Base-by-base conservation (phyloP, 768 basidiomycete species). In the Sutorius australiensis region DNA sequence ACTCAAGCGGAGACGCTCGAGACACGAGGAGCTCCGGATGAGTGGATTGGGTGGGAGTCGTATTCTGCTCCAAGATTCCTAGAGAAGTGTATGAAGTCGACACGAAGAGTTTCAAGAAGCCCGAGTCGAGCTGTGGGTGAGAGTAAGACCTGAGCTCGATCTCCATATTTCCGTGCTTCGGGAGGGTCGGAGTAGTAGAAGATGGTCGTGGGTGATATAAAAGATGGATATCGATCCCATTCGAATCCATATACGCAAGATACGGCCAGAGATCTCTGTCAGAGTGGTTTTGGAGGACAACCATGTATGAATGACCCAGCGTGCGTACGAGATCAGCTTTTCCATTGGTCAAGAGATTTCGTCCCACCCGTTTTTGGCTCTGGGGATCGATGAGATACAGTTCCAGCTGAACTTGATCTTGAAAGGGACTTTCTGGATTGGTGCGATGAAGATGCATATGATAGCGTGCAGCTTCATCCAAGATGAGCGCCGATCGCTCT, bases 231-330 rank as follows among this genome's bases (percentile, higher is more conserved):
- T 72, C 74, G 53, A 82, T 78, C 37, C 73, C 77, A 49, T 73
- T 76, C 3, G 80, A 76, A 60, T 84, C 81, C 79, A 85, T 80
- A 62, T 80, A 82, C 1, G 76, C 75, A 32, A 85, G 72, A 62
- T 82, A 83, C 31, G 83, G 81, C 83, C 82, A 85, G 28, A 85
- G 74, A 61, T 81, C 77, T 51, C 66, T 57, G 56, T 76, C 73
- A 2, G 82, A 75, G 34, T 70, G 63, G 56, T 84, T 84, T 54
- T 71, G 75, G 21, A 85, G 63, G 33, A 76, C 68, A 43, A 83
- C 67, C 34, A 72, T 67, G 54, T 81, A 84, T 17, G 79, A 70
- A 41, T 75, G 65, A 30, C 68, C 68, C 54, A 68, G 64, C 46
- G 76, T 68, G 58, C 75, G 75, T 14, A 68, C 63, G 37, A 85